Base-by-base conservation (phyloP, 2,329 filamentous ascomycete genomes). In the Fusarium sp. region DNA sequence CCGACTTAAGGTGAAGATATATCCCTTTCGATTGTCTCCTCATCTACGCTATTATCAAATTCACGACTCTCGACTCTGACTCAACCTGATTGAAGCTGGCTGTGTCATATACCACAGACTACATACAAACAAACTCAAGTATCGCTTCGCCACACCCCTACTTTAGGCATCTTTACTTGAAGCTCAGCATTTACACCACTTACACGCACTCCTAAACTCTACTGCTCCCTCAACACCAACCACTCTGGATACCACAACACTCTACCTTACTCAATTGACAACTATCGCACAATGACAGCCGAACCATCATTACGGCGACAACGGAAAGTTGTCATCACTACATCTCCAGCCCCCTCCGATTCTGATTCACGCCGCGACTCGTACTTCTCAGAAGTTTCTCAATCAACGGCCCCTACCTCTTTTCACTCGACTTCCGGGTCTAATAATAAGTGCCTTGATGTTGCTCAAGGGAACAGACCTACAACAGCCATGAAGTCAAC, bases 351-450 rank as follows among this genome's bases (percentile, higher is more conserved):
- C 26, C 72, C 74, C 15, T 77, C 77, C 51, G 74, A 79, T 39
- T 76, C 74, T 36, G 69, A 77, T 58, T 79, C 77, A 54, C 70
- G 78, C 59, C 74, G 73, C 48, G 75, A 77, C 68, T 79, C 77
- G 51, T 79, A 79, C 69, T 78, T 78, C 50, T 79, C 77, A 50
- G 74, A 78, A 68, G 63, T 55, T 13, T 78, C 76, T 35, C 76
- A 77, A 47, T 78, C 77, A 62, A 79, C 77, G n/a, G 77, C 77
- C n/a, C 77, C 77, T 28, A 79, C 77, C 45, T 79, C 77, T 20
- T 75, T 78, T 38, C 74, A 77, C 47, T 79, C 77, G 48, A 64
- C 69, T 39, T 78, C 77, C 20, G 69, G 74, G 32, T 75, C 75
- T 20, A 70, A 76, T 36, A 78, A 72, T 55, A 79, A 77, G 63